phyloP scores from a whole-genome alignment of 2,329 filamentous ascomycete genomes.

The Xylaria polymorpha region DNA sequence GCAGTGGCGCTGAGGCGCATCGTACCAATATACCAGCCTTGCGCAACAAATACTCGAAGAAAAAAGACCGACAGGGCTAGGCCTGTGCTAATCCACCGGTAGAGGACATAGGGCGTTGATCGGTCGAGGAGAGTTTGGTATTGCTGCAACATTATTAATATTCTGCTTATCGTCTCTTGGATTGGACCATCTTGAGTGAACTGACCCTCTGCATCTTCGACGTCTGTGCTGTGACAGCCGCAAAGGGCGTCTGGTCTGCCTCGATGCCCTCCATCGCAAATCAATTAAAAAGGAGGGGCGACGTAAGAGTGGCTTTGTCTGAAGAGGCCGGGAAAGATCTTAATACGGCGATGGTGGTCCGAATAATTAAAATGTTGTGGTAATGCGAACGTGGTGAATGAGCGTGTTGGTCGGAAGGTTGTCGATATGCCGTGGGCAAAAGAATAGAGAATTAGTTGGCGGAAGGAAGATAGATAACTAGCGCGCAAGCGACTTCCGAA shows the following conservation, averaged over 20 bases:
- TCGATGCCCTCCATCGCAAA: slow-evolving; percentile 82
- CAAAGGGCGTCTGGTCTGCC: slow-evolving; percentile 91
- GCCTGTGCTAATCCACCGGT: slow-evolving; percentile 90
- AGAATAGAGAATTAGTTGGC: slow-evolving; percentile 26
- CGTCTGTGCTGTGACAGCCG: slow-evolving; percentile 87
- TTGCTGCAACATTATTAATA: slow-evolving; percentile 65
- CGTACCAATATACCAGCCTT: slow-evolving; percentile 98
- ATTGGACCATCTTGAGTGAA: slow-evolving; percentile 27
- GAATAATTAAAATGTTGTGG: slow-evolving; percentile 17
- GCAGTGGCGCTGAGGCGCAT: slow-evolving; percentile 20
- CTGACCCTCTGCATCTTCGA: slow-evolving; percentile 77
- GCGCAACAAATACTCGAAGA: slow-evolving; percentile 86
- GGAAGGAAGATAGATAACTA: slow-evolving; percentile 32
- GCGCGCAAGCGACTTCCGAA: slow-evolving; percentile 25
- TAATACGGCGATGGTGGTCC: slow-evolving; percentile 10
- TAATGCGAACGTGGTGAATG: slow-evolving; percentile 32
- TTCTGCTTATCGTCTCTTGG: background rate
- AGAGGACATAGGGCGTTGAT: slow-evolving; percentile 87
- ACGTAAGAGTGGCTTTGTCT: slow-evolving; percentile 11
- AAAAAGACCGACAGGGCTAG: slow-evolving; percentile 83
- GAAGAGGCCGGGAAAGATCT: background rate
- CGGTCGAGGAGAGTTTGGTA: slow-evolving; percentile 96
- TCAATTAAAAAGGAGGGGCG: slow-evolving; percentile 28
- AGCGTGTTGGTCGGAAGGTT: slow-evolving; percentile 34
- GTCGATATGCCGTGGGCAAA: slow-evolving; percentile 23